Base-by-base conservation (phyloP, 2,329 filamentous ascomycete genomes). In the Calonectria montana region DNA sequence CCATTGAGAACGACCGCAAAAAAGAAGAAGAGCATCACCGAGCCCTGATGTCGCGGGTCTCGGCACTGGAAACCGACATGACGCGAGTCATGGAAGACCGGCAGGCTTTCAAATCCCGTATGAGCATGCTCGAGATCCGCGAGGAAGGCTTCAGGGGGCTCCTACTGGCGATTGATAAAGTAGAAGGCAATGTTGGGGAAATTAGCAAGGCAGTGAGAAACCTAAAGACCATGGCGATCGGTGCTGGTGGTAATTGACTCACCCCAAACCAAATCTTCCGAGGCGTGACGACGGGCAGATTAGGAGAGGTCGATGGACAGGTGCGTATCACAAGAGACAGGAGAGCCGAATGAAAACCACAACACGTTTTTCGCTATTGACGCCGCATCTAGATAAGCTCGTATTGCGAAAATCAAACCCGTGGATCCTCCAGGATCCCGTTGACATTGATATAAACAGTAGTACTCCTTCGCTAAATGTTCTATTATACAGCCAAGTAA, bases 401-500 rank as follows among this genome's bases (percentile, higher is more conserved):
- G 31, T 59, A 59, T 39, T 29, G 29, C 16, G 31, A 25, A 39
- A 27, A 59, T 50, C 43, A 47, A 43, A 75, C 65, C 35, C 39
- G 43, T 48, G 43, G 57, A 67, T 65, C 65, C 70, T 43, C 50
- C 6, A n/a, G 43, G 48, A 68, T 68, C 72, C 35, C 43, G 41
- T 57, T 45, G 53, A 45, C 65, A 43, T 70, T 73, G 59, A 72
- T 77, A 64, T 67, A 80, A 80, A 75, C 73, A 80, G 71, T 67
- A 64, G 55, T 77, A 76, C 78, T 78, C 76, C 77, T 73, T 76
- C 78, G 77, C 77, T 80, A 79, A 78, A 77, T 77, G 73, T 76
- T 69, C 76, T 80, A 75, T 70, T 77, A 72, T 79, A 80, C 77
- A 77, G 50, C 66, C 72, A 73, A 71, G 37, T 65, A 66, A 73